phyloP scores from a whole-genome alignment of 768 basidiomycete genomes.

The Xerocomellus intermedius region DNA sequence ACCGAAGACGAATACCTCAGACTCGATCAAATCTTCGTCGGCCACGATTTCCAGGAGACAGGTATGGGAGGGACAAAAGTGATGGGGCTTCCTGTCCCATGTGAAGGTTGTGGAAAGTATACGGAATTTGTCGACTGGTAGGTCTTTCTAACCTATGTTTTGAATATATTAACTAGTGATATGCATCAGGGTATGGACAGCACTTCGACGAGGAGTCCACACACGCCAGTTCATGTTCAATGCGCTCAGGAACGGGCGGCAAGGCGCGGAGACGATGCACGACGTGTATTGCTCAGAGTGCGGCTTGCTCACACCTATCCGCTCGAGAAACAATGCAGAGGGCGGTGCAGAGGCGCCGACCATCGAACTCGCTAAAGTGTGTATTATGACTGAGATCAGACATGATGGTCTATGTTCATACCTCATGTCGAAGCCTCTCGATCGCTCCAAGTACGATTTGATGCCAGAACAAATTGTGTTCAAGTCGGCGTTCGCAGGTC shows the following conservation, averaged over 20 bases:
- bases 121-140: not conserved
- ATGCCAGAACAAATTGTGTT: not conserved
- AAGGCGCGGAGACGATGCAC: conserved; percentile 14
- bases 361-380: conserved; percentile 5
- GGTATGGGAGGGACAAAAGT: not conserved
- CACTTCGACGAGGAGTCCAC: conserved; percentile 12
- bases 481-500: not conserved
- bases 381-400: not conserved
- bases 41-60: not conserved
- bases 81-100: not conserved
- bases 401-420: not conserved
- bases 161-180: not conserved
- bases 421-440: conserved; percentile 4
- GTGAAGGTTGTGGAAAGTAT: not conserved
- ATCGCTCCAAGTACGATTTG: conserved; percentile 15
- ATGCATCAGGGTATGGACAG: conserved; percentile 7
- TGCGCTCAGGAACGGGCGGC: conserved; percentile 5
- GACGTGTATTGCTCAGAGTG: conserved; percentile 16
- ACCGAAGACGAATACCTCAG: not conserved
- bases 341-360: conserved; percentile 10
- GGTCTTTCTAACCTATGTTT: not conserved
- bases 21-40: not conserved
- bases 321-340: conserved; percentile 9
- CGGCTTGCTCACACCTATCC: conserved; percentile 4
- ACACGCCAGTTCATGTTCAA: conserved; percentile 12